Base-by-base conservation (phyloP, 2,329 filamentous ascomycete species). In the Aspergillus ochraceus region DNA sequence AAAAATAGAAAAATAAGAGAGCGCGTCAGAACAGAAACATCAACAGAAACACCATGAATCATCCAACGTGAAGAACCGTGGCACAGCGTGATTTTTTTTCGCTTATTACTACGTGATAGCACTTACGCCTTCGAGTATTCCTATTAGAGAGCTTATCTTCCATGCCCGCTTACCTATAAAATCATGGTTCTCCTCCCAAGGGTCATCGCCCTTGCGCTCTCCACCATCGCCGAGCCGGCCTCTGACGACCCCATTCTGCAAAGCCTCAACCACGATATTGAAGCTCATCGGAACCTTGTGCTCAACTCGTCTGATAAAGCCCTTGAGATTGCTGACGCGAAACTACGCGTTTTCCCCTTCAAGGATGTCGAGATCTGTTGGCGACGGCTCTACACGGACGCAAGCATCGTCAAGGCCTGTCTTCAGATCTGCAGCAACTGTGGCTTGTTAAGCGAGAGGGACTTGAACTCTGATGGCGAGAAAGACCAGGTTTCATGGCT, bases 381-480 rank as follows among this genome's bases (percentile, higher is more conserved):
- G 85, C 75, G 83, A 54, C 76, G 84, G 45, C 69, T 87, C 32
- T 86, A 85, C 66, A 83, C 81, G 1, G 86, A 88, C 64, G 83
- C 83, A 26, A 82, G 80, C 56, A 70, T 88, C 42, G 75, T 80
- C 63, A 77, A 79, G 61, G 81, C 73, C 5, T 74, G 77, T 55
- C 64, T 69, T 30, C 32, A 64, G 22, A 71, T 80, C 47, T 66
- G 65, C 57, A 55, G 64, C 6, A 64, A 68, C 29, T 68, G 66
- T 55, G 59, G 62, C 19, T 49, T 72, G n/a, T 20, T 51, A 9
- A 30, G 55, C 14, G 50, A 58, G 10, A 20, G 20, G 26, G 26
- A 39, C 6, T n/a, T 47, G 4, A 14, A 30, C 29, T 6, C 32
- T 14, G 32, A 36, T 14, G 19, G 52, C 45, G 9, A 52, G 30